A percentile compares a stretch with the other conserved stretches of the same genome.
Evolutionary conservation across 768 basidiomycete species (phyloP).

Genomic region (Dioszegia aurantiaca): DNA sequence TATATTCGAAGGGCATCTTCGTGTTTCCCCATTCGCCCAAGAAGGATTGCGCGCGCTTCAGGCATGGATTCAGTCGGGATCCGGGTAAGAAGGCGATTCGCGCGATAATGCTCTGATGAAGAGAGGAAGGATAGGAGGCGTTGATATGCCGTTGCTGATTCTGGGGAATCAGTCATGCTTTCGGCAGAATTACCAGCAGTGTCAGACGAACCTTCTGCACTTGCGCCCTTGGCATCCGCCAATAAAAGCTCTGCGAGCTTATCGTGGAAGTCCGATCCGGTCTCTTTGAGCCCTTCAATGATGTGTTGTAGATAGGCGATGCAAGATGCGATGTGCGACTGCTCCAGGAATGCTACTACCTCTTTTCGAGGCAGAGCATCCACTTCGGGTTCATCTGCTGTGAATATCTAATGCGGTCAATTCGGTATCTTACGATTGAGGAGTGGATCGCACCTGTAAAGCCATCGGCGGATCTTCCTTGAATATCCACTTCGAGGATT

Average conservation of each 20-base stretch:
- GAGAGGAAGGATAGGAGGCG: conserved; percentile 70
- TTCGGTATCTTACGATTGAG: no score
- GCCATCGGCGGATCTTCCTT: conserved; percentile 68
- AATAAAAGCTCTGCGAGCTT: conserved; percentile 85
- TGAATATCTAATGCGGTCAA: conserved; percentile 94
- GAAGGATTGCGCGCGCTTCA: conserved; percentile 85
- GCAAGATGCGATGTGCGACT: conserved; percentile 60
- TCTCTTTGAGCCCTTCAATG: conserved; percentile 70
- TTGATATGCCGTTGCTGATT: not conserved
- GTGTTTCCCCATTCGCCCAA: conserved; percentile 84
- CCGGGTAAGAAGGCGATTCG: conserved; percentile 76
- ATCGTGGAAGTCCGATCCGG: conserved; percentile 71
- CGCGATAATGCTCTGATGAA: conserved; percentile 64
- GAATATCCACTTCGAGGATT: conserved; percentile 80
- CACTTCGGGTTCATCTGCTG: conserved; percentile 75
- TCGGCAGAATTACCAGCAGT: no score
- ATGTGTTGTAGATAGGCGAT: conserved; percentile 80
- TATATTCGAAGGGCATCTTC: conserved; percentile 94
- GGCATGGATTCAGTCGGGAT: conserved; percentile 73
- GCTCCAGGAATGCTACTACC: conserved; percentile 75
- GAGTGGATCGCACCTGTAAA: conserved; percentile 69
- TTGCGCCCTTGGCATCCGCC: conserved; percentile 60
- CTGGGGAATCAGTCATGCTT: not conserved
- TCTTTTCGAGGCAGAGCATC: conserved; percentile 71
- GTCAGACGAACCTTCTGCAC: conserved; percentile 34